These are phyloP conservation scores for Uronychia setigera DNA, from an alignment of 73 alveolate species.

Conservation along the genomic window DNA sequence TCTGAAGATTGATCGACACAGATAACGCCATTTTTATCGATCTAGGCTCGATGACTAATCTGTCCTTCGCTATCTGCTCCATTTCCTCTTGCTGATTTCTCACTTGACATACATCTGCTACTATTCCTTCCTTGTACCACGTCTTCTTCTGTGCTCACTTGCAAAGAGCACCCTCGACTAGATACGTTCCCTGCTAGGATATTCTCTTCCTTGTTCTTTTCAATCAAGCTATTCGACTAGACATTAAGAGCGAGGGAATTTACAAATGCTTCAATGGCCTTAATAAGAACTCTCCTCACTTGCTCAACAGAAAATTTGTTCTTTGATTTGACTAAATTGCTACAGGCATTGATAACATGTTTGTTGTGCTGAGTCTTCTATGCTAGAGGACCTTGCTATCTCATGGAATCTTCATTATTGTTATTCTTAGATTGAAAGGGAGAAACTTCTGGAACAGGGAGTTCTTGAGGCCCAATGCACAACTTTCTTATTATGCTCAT, in stretches of 20 bases:
- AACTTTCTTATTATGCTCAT: too few relatives aligned
- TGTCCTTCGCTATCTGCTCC: too few relatives aligned
- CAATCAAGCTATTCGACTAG: background rate
- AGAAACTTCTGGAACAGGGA: background rate
- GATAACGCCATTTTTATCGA: background rate
- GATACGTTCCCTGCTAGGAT: background rate
- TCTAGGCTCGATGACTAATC: background rate
- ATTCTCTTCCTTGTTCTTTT: background rate
- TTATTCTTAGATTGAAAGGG: background rate
- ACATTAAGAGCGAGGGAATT: background rate
- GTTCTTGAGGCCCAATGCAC: background rate
- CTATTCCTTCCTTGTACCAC: too few relatives aligned
- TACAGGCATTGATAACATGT: background rate
- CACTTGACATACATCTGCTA: too few relatives aligned
- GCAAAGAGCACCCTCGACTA: too few relatives aligned
- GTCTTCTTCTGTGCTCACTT: too few relatives aligned
- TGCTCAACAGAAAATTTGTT: background rate
- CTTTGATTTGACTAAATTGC: background rate
- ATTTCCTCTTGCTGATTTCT: background rate
- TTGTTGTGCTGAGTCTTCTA: background rate
- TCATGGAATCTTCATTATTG: background rate
- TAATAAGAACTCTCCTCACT: background rate
- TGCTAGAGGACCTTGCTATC: background rate
- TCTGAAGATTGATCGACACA: background rate
- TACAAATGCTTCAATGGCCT: background rate